A percentile compares a stretch with the other conserved stretches of the same genome.
These are phyloP conservation scores for Trifolium repens DNA, from an alignment of 306 rosid species.

Conservation along the genomic window DNA sequence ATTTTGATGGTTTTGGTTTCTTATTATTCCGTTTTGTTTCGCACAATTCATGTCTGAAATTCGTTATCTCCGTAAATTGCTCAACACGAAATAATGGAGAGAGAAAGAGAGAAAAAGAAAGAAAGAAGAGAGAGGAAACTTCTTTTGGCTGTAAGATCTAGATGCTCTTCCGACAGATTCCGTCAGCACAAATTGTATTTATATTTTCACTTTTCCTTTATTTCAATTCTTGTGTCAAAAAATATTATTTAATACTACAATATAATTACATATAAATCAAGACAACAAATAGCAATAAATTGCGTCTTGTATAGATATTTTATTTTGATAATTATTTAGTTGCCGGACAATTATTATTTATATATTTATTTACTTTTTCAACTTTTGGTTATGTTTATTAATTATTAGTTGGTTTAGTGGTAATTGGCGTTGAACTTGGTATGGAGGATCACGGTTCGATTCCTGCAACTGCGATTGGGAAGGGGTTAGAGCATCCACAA, in stretches of 20 bases:
- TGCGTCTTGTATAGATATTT: too few species aligned
- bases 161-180: constrained; percentile 57
- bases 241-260: not conserved
- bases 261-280: too few species aligned
- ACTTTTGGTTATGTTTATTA: too few species aligned
- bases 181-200: constrained; percentile 55
- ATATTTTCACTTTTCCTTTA: constrained; percentile 4
- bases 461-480: too few species aligned
- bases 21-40: constrained; percentile 45
- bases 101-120: constrained; percentile 5
- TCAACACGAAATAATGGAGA: constrained; percentile 27
- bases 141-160: constrained; percentile 71
- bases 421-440: too few species aligned
- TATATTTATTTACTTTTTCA: too few species aligned
- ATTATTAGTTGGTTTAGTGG: too few species aligned
- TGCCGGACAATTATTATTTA: too few species aligned
- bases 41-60: constrained; percentile 60
- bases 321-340: too few species aligned
- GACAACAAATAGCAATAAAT: too few species aligned
- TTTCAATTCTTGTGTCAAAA: not conserved
- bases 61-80: constrained; percentile 38
- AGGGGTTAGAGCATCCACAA: too few species aligned
- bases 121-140: constrained; percentile 47
- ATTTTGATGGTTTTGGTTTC: constrained; percentile 1
- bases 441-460: too few species aligned